Evolutionary conservation across 441 rosid species (phyloP), one percentile per base, ranked within the genome.

Genomic region (Jatropha multifida): DNA sequence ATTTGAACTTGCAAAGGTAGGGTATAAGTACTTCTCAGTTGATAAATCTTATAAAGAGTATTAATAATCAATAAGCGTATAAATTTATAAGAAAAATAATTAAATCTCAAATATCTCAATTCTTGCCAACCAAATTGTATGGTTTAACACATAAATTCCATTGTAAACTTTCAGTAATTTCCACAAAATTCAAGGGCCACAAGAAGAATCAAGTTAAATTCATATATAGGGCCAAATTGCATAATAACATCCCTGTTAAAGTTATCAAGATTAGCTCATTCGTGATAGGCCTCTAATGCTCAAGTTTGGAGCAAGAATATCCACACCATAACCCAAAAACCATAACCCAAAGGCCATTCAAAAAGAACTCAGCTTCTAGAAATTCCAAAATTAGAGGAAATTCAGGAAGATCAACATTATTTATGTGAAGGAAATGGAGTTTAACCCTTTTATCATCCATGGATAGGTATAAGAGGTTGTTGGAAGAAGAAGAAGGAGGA

Each of bases 371-470:
- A 3, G 98, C 97, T 76, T 93, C 97, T 7, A 95, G 76, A 73
- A 89, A 95, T 80, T 95, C 98, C n/a, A 96, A 65, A 83, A 93
- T 96, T 52, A 96, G 61, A 4, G 97, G 92, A 70, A 96, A 92
- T 80, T 92, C 97, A 40, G 92, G 54, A 40, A 92, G 81, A 78
- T 89, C 90, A 20, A 84, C 84, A 72, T 93, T 96, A 0, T 72
- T 40, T 27, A 27, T 8, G 93, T 86, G 68, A 85, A 52, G 0
- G 76, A 15, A 4, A 72, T 4, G 40, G 12, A 12, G 7, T 4
- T 38, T 44, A 18, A 11, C 32, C n/a, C 23, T 58, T 42, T 20
- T 2, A 4, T 18, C 23, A 48, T 6, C 63, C 48, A 5, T 52
- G 69, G 63, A 49, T 62, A 61, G 48, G 77, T 65, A 40, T 44